Base-by-base conservation (phyloP, 176 grass and related monocot species). In the Juncus inflexus region DNA sequence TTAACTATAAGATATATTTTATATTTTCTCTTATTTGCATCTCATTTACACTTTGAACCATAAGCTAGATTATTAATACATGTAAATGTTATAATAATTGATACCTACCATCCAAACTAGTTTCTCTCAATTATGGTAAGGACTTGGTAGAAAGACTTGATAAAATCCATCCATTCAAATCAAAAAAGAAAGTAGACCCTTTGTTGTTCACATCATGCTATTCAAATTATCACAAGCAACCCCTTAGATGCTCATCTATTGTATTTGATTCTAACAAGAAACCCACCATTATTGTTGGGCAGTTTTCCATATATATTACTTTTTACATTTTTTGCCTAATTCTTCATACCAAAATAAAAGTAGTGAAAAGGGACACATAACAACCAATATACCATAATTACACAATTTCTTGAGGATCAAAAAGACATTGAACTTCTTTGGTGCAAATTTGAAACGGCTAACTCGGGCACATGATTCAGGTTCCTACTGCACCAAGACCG, bases 401-500 rank as follows among this genome's bases (percentile, higher is more conserved):
- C 38, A 52, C 36, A 10, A 14, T 6, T 69, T 69, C 12, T 55
- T 39, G 6, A 39, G 47, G 35, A 55, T 5, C 3, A 74, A 63
- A 36, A 74, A 28, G 19, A 28, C 15, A 62, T 61, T 39, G 39
- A 63, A 63, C 12, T 62, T 61, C 45, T 52, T 16, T 35, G n/a
- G 38, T 39, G 35, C 50, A 63, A 62, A 76, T 42, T 47, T 58
- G 47, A 64, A 42, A 76, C 61, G 51, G 15, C 62, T 42, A 67
- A 60, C 78, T 38, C 4, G 52, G 59, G 39, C 39, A 19, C 15
- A 55, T 81, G 41, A 53, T 55, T 77, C 62, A 83, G 67, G 66
- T 53, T 50, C 55, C 52, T 43, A 35, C 52, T 7, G 63, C 64
- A 43, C 67, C n/a, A 42, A 66, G 60, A 6, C 42, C 53, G 60